Percentiles rank a stretch among this genome's conserved stretches.
These are phyloP conservation scores for Litchi chinensis DNA, from an alignment of 345 rosid species.

Conservation along the genomic window DNA sequence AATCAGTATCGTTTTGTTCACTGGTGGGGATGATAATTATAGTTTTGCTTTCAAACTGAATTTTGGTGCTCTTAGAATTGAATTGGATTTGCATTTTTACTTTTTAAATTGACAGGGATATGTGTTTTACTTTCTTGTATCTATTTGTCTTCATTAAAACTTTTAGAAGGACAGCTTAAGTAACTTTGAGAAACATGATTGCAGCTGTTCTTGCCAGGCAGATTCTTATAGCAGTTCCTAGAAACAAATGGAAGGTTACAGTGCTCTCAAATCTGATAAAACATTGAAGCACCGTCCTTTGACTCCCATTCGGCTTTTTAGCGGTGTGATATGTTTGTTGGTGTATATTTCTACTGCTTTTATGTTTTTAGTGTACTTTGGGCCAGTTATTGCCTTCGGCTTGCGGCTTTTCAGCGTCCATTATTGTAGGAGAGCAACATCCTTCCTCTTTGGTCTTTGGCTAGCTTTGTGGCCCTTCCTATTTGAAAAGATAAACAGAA, in stretches of 20 bases:
- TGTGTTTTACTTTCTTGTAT: not conserved
- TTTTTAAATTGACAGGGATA: not conserved
- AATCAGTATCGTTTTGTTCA: conserved; percentile 5
- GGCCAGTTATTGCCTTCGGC: conserved; percentile 45
- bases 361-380: conserved; percentile 64
- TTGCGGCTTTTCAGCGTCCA: conserved; percentile 52
- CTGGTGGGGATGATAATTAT: not conserved
- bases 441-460: conserved; percentile 71
- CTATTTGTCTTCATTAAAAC: not conserved
- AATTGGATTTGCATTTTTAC: not conserved
- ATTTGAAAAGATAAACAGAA: conserved; percentile 74
- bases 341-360: conserved; percentile 73
- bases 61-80: not conserved
- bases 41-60: not conserved
- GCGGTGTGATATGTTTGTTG: conserved; percentile 64
- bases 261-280: conserved; percentile 42
- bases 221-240: conserved; percentile 17
- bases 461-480: conserved; percentile 83
- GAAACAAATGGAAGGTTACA: conserved; percentile 50
- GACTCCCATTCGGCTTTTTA: conserved; percentile 57
- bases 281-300: conserved; percentile 54
- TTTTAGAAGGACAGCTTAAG: conserved; percentile 13
- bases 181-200: conserved; percentile 34
- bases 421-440: conserved; percentile 53
- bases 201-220: conserved; percentile 35